Conservation (phyloP, 2,329 filamentous ascomycete genomes). For the Aspergillus ustus region DNA sequence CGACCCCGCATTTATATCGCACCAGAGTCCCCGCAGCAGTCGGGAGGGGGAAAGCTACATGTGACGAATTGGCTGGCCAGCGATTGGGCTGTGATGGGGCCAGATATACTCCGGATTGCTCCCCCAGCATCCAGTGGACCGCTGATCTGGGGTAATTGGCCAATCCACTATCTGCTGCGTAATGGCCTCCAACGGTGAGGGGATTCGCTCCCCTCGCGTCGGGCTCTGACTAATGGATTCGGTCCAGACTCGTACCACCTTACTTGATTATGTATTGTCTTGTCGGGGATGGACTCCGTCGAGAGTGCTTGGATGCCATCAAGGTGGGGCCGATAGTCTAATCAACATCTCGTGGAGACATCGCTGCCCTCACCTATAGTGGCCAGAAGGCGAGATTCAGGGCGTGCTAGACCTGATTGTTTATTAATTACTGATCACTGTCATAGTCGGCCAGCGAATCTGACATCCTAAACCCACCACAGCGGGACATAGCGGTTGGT, state of each 20-base stretch:
- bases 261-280: no score
- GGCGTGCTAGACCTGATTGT: no score
- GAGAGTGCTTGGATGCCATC: no score
- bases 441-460: no score
- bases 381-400: no score
- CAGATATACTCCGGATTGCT: slow-evolving; percentile 1
- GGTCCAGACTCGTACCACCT: not conserved
- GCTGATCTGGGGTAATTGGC: not conserved
- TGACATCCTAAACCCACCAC: no score
- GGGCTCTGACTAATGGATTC: not conserved
- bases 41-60: not conserved
- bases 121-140: not conserved
- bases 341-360: no score
- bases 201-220: not conserved
- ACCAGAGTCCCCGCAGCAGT: not conserved
- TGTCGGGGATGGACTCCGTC: no score
- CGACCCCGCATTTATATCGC: slow-evolving; percentile 13
- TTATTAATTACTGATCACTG: no score
- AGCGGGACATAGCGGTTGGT: no score
- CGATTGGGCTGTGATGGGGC: not conserved
- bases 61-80: not conserved
- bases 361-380: no score
- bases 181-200: not conserved
- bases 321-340: no score
- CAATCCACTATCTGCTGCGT: slow-evolving; percentile 3